Conservation (phyloP, 495 filamentous ascomycete genomes). For the Podospora didyma region DNA sequence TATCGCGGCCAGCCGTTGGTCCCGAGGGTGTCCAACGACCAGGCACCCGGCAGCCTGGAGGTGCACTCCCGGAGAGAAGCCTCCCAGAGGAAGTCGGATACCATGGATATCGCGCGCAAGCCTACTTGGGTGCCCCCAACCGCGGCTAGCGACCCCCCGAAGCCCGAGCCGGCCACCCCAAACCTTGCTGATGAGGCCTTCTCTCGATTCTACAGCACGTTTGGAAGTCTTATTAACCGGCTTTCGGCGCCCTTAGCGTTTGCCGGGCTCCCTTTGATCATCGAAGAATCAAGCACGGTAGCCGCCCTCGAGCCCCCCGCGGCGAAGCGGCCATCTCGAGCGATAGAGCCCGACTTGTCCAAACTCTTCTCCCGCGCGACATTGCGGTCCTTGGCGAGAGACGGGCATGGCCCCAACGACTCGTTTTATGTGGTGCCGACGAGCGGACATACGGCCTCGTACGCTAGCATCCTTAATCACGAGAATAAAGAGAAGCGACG, state of each 20-base stretch:
- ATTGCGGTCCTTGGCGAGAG: conserved; percentile 57
- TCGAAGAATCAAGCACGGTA: conserved; percentile 38
- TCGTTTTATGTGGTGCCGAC: conserved; percentile 95
- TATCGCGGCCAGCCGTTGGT: conserved; percentile 59
- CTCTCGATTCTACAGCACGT: conserved; percentile 82
- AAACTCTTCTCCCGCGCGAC: conserved; percentile 77
- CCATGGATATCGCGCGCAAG: conserved; percentile 29
- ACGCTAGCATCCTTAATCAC: conserved; percentile 78
- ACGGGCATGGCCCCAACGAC: conserved; percentile 57
- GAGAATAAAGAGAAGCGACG: conserved; percentile 62
- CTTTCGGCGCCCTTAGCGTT: conserved; percentile 89
- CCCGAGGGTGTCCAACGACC: conserved; percentile 69
- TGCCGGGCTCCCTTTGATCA: conserved; percentile 75
- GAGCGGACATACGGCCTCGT: conserved; percentile 81
- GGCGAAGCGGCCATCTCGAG: neutral
- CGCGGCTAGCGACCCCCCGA: conserved; percentile 17
- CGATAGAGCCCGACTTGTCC: conserved; percentile 64
- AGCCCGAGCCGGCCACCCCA: conserved; percentile 5
- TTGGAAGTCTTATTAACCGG: conserved; percentile 74
- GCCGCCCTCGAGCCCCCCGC: neutral
- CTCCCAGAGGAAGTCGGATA: conserved; percentile 31
- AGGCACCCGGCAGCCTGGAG: conserved; percentile 69
- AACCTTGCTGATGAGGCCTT: conserved; percentile 69
- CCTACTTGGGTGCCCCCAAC: conserved; percentile 43
- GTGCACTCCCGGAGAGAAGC: conserved; percentile 48